Percentiles rank a stretch among this genome's conserved stretches.
Evolutionary conservation across 2,329 filamentous ascomycete species (phyloP).

Genomic region (Metarhizium album): DNA sequence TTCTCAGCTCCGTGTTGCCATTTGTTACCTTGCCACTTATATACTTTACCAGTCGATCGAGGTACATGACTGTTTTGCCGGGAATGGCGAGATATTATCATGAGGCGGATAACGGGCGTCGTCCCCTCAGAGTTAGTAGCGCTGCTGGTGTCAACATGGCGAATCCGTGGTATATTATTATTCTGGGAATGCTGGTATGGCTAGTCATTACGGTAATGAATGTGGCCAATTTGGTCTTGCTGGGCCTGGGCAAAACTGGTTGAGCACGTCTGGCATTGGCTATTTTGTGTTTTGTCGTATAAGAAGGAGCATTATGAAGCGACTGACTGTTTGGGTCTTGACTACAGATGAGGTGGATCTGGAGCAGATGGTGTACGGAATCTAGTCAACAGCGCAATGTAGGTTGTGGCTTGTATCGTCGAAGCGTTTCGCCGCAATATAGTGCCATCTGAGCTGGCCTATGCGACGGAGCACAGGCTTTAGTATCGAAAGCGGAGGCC

Average conservation of each 20-base stretch:
- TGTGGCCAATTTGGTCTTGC: conserved; percentile 60
- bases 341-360: background rate
- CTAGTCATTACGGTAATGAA: conserved; percentile 67
- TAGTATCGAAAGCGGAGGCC: too few relatives aligned
- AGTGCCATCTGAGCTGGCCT: too few relatives aligned
- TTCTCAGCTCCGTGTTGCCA: conserved; percentile 65
- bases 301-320: background rate
- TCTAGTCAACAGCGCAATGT: too few relatives aligned
- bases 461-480: too few relatives aligned
- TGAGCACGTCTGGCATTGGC: background rate
- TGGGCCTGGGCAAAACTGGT: conserved; percentile 27
- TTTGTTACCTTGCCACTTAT: conserved; percentile 77
- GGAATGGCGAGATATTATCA: conserved; percentile 26
- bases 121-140: background rate
- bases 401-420: too few relatives aligned
- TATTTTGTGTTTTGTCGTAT: background rate
- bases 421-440: too few relatives aligned
- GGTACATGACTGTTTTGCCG: conserved; percentile 64
- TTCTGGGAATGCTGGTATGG: conserved; percentile 54
- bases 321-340: background rate
- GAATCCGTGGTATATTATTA: conserved; percentile 56
- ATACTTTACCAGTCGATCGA: conserved; percentile 70
- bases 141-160: conserved; percentile 46
- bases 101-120: conserved; percentile 15
- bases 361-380: too few relatives aligned